Conservation (phyloP, 805 yeast genomes). For the Pichia deserticola region DNA sequence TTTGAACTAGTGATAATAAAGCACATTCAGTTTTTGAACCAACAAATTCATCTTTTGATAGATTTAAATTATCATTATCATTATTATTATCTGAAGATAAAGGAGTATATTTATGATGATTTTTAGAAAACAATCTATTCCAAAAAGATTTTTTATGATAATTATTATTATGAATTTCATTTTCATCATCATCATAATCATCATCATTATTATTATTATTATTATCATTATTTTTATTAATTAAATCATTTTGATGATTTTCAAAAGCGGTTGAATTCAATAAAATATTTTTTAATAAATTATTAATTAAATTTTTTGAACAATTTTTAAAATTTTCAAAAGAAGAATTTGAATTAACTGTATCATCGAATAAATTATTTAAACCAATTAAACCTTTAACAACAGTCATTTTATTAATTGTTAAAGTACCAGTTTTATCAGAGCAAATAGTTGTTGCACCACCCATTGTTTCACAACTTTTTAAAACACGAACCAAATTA, state of each 20-base stretch:
- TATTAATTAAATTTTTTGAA: slow-evolving; percentile 15
- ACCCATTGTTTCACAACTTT: slow-evolving; percentile 98
- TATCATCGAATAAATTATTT: slow-evolving; percentile 43
- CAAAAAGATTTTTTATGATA: not conserved
- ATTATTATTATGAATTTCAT: no score
- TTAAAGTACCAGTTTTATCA: slow-evolving; percentile 95
- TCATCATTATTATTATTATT: slow-evolving; percentile 7
- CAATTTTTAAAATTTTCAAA: slow-evolving; percentile 1
- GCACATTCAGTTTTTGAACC: slow-evolving; percentile 98
- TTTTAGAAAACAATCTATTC: not conserved
- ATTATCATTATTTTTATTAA: slow-evolving; percentile 27
- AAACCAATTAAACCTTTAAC: slow-evolving; percentile 68
- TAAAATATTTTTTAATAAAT: slow-evolving; percentile 49
- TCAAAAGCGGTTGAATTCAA: slow-evolving; percentile 90
- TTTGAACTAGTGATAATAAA: slow-evolving; percentile 58
- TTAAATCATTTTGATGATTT: slow-evolving; percentile 27
- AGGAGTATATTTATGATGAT: not conserved
- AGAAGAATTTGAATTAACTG: slow-evolving; percentile 10
- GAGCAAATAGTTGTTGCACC: slow-evolving; percentile 96
- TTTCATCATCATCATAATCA: not conserved
- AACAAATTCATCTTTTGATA: slow-evolving; percentile 34
- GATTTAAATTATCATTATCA: not conserved
- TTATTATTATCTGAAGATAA: not conserved
- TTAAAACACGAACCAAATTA: slow-evolving; percentile 86
- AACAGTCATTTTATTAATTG: slow-evolving; percentile 89